Evolutionary conservation across 108 stramenopile genomes (phyloP).

Genomic region (Pseudonitzschia multiseries): DNA sequence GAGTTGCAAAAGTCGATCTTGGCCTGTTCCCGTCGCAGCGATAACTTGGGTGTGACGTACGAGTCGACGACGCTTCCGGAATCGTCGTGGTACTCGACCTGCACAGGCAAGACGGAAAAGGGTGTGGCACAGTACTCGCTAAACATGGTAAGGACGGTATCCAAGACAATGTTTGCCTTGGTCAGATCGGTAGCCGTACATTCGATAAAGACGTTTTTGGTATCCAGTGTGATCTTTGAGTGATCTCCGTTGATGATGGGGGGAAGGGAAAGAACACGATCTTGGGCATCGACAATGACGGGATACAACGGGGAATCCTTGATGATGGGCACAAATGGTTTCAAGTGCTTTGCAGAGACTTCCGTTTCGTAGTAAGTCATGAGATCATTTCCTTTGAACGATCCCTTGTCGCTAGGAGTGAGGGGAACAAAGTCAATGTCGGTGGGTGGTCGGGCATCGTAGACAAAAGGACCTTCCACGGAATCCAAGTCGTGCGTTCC

Average conservation of each 20-base stretch:
- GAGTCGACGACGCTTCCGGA: constrained; percentile 52
- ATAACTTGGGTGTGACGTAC: constrained; percentile 77
- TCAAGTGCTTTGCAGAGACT: constrained; percentile 91
- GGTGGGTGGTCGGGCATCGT: constrained; percentile 84
- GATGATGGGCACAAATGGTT: constrained; percentile 96
- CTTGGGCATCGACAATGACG: constrained; percentile 85
- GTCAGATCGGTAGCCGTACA: constrained; percentile 98
- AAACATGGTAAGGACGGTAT: constrained; percentile 98
- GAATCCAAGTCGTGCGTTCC: constrained; percentile 98
- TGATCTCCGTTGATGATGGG: constrained; percentile 98
- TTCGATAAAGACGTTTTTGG: constrained; percentile 98
- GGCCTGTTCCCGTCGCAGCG: constrained; percentile 67
- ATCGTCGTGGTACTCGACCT: constrained; percentile 84
- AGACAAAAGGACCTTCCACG: constrained; percentile 88
- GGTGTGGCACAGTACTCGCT: constrained; percentile 90
- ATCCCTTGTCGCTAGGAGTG: constrained; percentile 64
- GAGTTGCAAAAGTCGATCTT: constrained; percentile 86
- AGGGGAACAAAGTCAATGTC: constrained; percentile 95
- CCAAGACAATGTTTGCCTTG: constrained; percentile 99
- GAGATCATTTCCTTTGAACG: constrained; percentile 63
- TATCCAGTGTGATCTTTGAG: constrained; percentile 88
- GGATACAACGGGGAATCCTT: constrained; percentile 93
- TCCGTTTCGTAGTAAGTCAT: constrained; percentile 91
- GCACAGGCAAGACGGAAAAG: constrained; percentile 92
- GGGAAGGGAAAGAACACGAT: constrained; percentile 91